Evolutionary conservation across 2,329 filamentous ascomycete genomes (phyloP).

Genomic region (Lachnellula arida): DNA sequence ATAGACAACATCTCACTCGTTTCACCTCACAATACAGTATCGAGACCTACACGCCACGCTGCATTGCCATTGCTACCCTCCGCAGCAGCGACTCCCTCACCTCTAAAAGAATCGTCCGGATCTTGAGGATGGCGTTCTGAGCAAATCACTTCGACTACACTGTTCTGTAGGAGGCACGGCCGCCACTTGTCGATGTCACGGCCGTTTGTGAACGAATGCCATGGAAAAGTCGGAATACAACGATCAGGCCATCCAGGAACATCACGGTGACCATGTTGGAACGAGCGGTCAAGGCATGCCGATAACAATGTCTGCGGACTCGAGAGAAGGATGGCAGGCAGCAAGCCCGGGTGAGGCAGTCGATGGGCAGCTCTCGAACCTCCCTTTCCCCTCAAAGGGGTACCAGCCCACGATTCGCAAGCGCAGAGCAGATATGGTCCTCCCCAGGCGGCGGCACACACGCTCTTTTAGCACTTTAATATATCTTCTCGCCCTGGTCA

Average conservation of each 20-base stretch:
- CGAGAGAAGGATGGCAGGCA: constrained; percentile 11
- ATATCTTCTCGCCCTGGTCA: constrained; percentile 23
- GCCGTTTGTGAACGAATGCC: constrained; percentile 20
- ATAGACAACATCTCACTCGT: background rate
- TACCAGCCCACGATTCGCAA: background rate
- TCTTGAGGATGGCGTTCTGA: constrained; percentile 26
- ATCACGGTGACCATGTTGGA: constrained; percentile 21
- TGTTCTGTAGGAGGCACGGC: constrained; percentile 17
- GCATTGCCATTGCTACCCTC: background rate
- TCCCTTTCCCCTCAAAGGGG: background rate
- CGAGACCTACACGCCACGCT: background rate
- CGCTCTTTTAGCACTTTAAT: constrained; percentile 10
- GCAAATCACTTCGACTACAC: constrained; percentile 10
- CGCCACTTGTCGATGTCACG: constrained; percentile 21
- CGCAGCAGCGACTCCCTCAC: background rate
- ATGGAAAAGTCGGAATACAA: constrained; percentile 24
- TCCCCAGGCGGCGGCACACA: constrained; percentile 3
- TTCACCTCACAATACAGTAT: background rate
- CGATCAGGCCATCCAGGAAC: constrained; percentile 21
- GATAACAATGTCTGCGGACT: constrained; percentile 23
- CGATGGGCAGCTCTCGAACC: background rate
- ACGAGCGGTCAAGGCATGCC: constrained; percentile 5
- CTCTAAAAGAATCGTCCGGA: constrained; percentile 8
- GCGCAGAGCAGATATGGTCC: constrained; percentile 2
- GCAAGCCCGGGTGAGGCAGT: background rate